Base-by-base conservation (phyloP, 768 basidiomycete genomes). In the Lactifluus piperatus region DNA sequence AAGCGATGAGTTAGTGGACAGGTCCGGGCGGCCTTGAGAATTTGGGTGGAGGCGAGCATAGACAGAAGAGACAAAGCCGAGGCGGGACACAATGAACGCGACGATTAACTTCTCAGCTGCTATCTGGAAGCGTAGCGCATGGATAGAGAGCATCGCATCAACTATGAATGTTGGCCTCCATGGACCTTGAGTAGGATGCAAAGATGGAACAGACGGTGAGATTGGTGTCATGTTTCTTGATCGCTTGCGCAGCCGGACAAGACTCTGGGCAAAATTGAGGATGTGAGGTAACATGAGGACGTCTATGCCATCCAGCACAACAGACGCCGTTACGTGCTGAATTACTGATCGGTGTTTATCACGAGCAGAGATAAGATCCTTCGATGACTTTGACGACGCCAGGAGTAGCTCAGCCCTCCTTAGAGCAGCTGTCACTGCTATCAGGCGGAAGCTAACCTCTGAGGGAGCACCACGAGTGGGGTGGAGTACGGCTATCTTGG, bases 71-170 rank as follows among this genome's bases (percentile, higher is more conserved):
- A 71, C 68, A 41, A 72, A 67, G 53, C 74, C 76, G 10, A 79
- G 58, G 13, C 69, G 70, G 3, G 74, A 70, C 26, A 80, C 66
- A 16, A 78, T 79, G 55, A 85, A 76, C 53, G 86, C 87, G 55
- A 88, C 78, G 18, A 81, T 73, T 29, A 91, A 74, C 65, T 83
- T 88, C 66, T 85, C 84, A 7, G 87, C 86, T 5, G 80, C 83
- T 8, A 86, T 86, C 55, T 78, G 79, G n/a, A 87, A 66, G 27
- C 75, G 75, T 44, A 86, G 62, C 8, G 68, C 73, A 7, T 71
- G 73, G 49, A 85, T 64, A 36, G 71, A 71, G 6, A 79, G 67
- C 5, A 77, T 69, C 13, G 79, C 44, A 51, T 82, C 77, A 7
- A 67, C 39, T 45, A 73, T 55, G 60, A 72, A 41, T 54, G 61